These are phyloP conservation scores for Cryptosporidium felis DNA, from an alignment of 169 alveolate genomes.

Conservation along the genomic window DNA sequence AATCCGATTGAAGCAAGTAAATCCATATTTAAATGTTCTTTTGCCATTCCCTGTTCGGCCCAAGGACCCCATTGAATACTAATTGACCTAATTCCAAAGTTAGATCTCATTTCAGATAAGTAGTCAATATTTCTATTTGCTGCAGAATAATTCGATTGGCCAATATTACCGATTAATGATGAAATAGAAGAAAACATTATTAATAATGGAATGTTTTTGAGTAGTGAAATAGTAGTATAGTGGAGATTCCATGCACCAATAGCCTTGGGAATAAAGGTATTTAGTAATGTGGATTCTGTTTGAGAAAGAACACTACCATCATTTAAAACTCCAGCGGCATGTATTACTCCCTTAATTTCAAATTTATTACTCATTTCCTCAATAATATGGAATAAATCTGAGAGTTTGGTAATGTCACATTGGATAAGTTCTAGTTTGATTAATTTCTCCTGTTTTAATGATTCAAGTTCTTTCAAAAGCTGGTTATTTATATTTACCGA, in stretches of 20 bases:
- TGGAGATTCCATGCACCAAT: constrained; percentile 81
- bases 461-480: not conserved
- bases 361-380: not conserved
- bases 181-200: constrained; percentile 78
- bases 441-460: not conserved
- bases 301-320: constrained; percentile 74
- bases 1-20: constrained; percentile 28
- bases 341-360: constrained; percentile 73
- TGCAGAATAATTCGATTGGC: constrained; percentile 81
- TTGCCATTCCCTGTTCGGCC: constrained; percentile 78
- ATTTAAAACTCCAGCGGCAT: constrained; percentile 79
- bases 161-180: constrained; percentile 77
- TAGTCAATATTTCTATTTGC: constrained; percentile 79
- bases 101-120: constrained; percentile 74
- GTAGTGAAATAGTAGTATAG: constrained; percentile 52
- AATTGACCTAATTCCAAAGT: constrained; percentile 73
- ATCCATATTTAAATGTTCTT: not conserved
- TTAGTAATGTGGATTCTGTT: constrained; percentile 64
- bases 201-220: constrained; percentile 61
- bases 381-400: not conserved
- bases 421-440: constrained; percentile 33
- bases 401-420: constrained; percentile 8
- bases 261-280: constrained; percentile 78
- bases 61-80: constrained; percentile 84
- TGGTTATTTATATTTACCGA: not conserved